Base-by-base conservation (phyloP, 257 asterid species). In the Knoxia roxburghii region DNA sequence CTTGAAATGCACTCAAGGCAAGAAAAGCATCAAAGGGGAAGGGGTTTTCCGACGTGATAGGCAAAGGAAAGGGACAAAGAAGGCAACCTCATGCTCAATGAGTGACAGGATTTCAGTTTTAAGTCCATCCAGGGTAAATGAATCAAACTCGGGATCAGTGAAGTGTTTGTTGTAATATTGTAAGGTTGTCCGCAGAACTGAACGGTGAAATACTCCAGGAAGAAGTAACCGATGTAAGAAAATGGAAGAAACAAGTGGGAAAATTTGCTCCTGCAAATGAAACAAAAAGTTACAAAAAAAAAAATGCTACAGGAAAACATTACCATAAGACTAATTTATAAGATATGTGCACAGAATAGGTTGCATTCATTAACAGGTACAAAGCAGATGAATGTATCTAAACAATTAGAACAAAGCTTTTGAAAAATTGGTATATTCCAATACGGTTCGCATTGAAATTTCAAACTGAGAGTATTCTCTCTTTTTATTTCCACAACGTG, bases 231-330 rank as follows among this genome's bases (percentile, higher is more conserved):
- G 86, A 76, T 83, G 95, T 72, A 90, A 69, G 78, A 84, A 90
- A 65, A 93, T 78, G 66, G 95, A 85, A 72, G 99, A 93, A 59
- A 93, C 76, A 79, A 88, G 83, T 68, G 91, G 82, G 64, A 79
- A 73, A 69, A 93, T 78, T 77, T 86, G 95, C 75, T 93, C 99
- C 99, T 93, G 99, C 85, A 77, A 45, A 73, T 49, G 40, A 69
- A 62, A 48, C 29, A 17, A 32, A 57, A 51, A 51, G 21, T 61
- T 48, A 1, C 21, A 7, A 57, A 63, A 4, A n/a, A 33, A 39
- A 50, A 23, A 27, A 37, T 13, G 40, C 58, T 17, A 45, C 41
- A 49, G 18, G 13, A 35, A 21, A 45, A 46, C 35, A 35, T 13
- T 58, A 32, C 9, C 43, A 48, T 27, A 14, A 6, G 73, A 43